Conservation (phyloP, 371 early-diverging fungal species). For the Apophysomyces elegans region DNA sequence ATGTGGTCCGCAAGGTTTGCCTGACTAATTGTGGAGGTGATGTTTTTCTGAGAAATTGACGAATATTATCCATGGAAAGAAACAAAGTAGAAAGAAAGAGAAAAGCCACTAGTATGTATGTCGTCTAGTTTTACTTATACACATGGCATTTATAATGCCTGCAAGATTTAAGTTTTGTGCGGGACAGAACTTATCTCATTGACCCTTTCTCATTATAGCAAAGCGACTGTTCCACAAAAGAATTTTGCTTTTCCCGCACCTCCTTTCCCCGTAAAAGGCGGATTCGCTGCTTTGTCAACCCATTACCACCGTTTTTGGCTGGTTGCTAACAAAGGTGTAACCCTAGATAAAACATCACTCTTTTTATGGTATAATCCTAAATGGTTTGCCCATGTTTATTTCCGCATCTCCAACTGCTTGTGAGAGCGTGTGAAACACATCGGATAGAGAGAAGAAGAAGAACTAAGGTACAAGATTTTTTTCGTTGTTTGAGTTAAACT, state of each 20-base stretch:
- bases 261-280: not conserved
- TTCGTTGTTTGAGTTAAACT: too few species aligned
- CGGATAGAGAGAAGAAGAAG: too few species aligned
- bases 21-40: conserved; percentile 20
- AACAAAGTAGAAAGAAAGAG: too few species aligned
- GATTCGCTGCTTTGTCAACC: not conserved
- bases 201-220: not conserved
- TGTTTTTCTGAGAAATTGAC: conserved; percentile 25
- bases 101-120: too few species aligned
- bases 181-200: not conserved
- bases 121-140: not conserved
- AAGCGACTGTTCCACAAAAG: not conserved
- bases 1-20: conserved; percentile 21
- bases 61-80: conserved; percentile 25
- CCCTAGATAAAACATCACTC: too few species aligned
- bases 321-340: too few species aligned
- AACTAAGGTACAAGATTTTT: too few species aligned
- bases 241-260: not conserved
- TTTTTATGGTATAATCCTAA: too few species aligned
- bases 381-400: too few species aligned
- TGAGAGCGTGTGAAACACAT: too few species aligned
- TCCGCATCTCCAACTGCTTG: too few species aligned
- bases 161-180: not conserved
- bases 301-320: not conserved
- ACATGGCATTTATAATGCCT: not conserved